phyloP scores from a whole-genome alignment of 495 filamentous ascomycete genomes.

The Ramalina intermedia region DNA sequence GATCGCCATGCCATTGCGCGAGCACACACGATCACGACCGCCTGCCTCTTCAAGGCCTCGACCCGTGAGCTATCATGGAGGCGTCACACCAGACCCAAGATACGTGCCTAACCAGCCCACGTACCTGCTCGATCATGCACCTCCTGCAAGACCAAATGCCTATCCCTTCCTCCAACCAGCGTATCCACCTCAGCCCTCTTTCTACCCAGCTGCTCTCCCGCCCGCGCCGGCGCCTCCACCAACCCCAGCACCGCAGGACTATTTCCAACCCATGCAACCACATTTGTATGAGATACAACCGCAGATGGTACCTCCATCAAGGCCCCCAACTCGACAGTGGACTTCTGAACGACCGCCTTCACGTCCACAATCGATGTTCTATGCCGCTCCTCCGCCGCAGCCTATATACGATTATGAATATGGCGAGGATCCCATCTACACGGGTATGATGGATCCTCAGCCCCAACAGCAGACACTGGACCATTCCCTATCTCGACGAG shows the following conservation, averaged over 20 bases:
- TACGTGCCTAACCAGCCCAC: slow-evolving; percentile 1
- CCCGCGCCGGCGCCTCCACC: slow-evolving; percentile 4
- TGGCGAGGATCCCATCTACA: neutral
- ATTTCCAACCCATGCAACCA: neutral
- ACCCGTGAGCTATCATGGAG: slow-evolving; percentile 32
- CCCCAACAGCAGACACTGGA: slow-evolving; percentile 3
- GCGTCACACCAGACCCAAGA: slow-evolving; percentile 12
- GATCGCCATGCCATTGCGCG: slow-evolving; percentile 1
- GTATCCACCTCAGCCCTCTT: slow-evolving; percentile 17
- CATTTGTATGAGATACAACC: slow-evolving; percentile 18
- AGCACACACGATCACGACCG: slow-evolving; percentile 5
- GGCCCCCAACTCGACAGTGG: slow-evolving; percentile 11
- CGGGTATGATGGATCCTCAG: too few species aligned
- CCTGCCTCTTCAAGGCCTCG: slow-evolving; percentile 12
- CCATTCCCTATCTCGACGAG: slow-evolving; percentile 6
- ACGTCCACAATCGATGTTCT: slow-evolving; percentile 10
- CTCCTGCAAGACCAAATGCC: slow-evolving; percentile 4
- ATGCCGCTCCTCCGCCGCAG: slow-evolving; percentile 3
- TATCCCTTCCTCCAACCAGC: slow-evolving; percentile 9
- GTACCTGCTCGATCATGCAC: neutral
- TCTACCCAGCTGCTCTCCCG: slow-evolving; percentile 20
- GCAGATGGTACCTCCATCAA: slow-evolving; percentile 9
- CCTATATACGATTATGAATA: slow-evolving; percentile 10
- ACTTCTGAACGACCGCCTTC: slow-evolving; percentile 3
- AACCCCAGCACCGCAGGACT: slow-evolving; percentile 1